These are phyloP conservation scores for Coemansia sp. DNA, from an alignment of 192 early-diverging fungal genomes.

Conservation along the genomic window DNA sequence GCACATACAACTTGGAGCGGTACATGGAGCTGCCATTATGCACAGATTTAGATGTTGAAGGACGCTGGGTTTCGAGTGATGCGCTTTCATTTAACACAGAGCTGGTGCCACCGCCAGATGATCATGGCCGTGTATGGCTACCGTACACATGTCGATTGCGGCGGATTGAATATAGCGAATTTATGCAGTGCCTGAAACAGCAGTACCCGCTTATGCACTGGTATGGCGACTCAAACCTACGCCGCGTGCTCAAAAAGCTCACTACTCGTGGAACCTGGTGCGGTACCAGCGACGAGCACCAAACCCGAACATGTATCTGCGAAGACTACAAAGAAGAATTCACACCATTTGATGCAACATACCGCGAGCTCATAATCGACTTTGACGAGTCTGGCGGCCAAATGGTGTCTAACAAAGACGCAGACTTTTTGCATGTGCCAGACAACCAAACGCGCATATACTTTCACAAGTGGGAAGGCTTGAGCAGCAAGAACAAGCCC, in stretches of 20 bases:
- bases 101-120: slow-evolving; percentile 17
- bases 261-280: slow-evolving; percentile 51
- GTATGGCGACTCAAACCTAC: slow-evolving; percentile 55
- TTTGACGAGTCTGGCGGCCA: slow-evolving; percentile 7
- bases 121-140: slow-evolving; percentile 49
- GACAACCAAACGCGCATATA: slow-evolving; percentile 7
- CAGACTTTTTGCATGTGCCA: background rate
- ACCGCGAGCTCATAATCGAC: slow-evolving; percentile 7
- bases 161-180: slow-evolving; percentile 32
- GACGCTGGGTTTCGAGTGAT: slow-evolving; percentile 44
- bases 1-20: slow-evolving; percentile 1
- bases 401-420: background rate
- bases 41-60: slow-evolving; percentile 21
- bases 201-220: slow-evolving; percentile 41
- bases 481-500: slow-evolving; percentile 26
- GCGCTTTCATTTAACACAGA: slow-evolving; percentile 9
- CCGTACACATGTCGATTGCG: slow-evolving; percentile 51
- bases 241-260: slow-evolving; percentile 52
- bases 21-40: slow-evolving; percentile 54
- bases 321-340: slow-evolving; percentile 46
- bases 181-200: slow-evolving; percentile 27
- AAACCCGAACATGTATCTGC: slow-evolving; percentile 39
- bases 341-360: slow-evolving; percentile 21
- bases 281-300: slow-evolving; percentile 2
- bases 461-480: slow-evolving; percentile 53